Percentiles rank a stretch among this genome's conserved stretches.
Conservation (phyloP, 1,284 basidiomycete genomes). For the Austroboletus niveus region DNA sequence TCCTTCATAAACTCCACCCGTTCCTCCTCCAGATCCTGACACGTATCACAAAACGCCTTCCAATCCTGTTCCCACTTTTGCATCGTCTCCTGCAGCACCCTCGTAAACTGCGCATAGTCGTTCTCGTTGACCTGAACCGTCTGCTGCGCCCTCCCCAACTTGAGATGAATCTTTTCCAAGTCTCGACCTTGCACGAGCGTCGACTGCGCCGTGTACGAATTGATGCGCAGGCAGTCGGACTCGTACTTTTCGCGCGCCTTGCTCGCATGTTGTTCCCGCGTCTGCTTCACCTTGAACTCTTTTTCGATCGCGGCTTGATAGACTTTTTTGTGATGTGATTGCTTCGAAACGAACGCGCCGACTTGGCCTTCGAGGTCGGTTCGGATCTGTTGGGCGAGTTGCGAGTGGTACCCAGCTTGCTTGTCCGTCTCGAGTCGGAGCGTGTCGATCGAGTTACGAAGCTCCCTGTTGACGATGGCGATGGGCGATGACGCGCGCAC, state of each 20-base stretch:
- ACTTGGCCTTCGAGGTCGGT: constrained; percentile 75
- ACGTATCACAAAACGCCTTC: constrained; percentile 91
- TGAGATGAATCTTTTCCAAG: constrained; percentile 85
- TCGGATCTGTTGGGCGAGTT: constrained; percentile 73
- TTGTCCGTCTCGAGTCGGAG: constrained; percentile 83
- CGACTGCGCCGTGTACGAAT: constrained; percentile 92
- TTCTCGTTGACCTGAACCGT: constrained; percentile 88
- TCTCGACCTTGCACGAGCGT: constrained; percentile 93
- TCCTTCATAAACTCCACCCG: constrained; percentile 93
- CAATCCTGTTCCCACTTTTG: constrained; percentile 92
- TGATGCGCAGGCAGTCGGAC: constrained; percentile 91
- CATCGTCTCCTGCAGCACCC: constrained; percentile 78
- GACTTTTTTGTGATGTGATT: constrained; percentile 74
- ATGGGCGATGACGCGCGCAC: constrained; percentile 16
- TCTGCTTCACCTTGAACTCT: constrained; percentile 82
- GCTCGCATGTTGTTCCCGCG: constrained; percentile 79
- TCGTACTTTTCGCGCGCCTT: constrained; percentile 96
- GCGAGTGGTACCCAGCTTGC: constrained; percentile 69
- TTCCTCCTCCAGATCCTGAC: constrained; percentile 96
- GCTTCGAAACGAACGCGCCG: constrained; percentile 60
- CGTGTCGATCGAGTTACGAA: constrained; percentile 76
- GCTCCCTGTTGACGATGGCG: constrained; percentile 51
- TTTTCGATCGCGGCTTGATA: constrained; percentile 81
- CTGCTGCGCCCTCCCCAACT: constrained; percentile 87
- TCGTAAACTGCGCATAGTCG: constrained; percentile 88